phyloP scores from a whole-genome alignment of 331 rosid genomes.

The Erythrophleum ivorense region DNA sequence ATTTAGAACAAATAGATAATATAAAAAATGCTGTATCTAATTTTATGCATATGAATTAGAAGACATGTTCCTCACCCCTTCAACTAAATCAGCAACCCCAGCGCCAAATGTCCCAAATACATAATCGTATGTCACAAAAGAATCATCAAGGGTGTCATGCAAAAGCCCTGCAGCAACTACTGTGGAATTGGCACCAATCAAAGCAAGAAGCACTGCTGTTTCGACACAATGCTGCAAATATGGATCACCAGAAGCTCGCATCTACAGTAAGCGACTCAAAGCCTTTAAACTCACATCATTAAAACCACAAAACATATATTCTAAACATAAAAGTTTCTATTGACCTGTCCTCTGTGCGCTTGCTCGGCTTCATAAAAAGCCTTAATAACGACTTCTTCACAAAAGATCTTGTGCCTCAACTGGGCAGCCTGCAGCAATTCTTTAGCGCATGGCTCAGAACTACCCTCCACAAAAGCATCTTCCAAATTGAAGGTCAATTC shows the following conservation, averaged over 20 bases:
- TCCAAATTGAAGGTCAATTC: slow-evolving; percentile 89
- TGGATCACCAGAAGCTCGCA: slow-evolving; percentile 95
- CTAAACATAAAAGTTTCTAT: slow-evolving; percentile 3
- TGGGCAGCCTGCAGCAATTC: slow-evolving; percentile 81
- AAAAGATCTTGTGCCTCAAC: slow-evolving; percentile 75
- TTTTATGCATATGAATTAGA: not conserved
- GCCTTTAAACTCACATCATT: slow-evolving; percentile 28
- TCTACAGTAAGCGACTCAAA: slow-evolving; percentile 53
- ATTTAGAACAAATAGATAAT: slow-evolving; percentile 27
- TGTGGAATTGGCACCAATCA: slow-evolving; percentile 84
- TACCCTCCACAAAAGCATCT: slow-evolving; percentile 63
- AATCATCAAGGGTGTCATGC: slow-evolving; percentile 90
- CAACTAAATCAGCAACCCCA: slow-evolving; percentile 90
- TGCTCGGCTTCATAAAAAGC: slow-evolving; percentile 95
- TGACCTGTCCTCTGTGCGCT: slow-evolving; percentile 97
- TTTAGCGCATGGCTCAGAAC: slow-evolving; percentile 72
- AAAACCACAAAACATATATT: slow-evolving; percentile 12
- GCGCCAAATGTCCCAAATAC: slow-evolving; percentile 70
- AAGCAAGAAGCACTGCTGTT: slow-evolving; percentile 86
- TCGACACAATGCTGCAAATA: slow-evolving; percentile 97
- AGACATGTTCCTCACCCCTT: slow-evolving; percentile 71
- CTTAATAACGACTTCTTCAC: slow-evolving; percentile 82
- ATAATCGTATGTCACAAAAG: slow-evolving; percentile 74
- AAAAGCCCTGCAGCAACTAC: slow-evolving; percentile 98
- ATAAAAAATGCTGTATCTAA: slow-evolving; percentile 16